Conservation (phyloP, 495 filamentous ascomycete species). For the Saxophila tyrrhenica region DNA sequence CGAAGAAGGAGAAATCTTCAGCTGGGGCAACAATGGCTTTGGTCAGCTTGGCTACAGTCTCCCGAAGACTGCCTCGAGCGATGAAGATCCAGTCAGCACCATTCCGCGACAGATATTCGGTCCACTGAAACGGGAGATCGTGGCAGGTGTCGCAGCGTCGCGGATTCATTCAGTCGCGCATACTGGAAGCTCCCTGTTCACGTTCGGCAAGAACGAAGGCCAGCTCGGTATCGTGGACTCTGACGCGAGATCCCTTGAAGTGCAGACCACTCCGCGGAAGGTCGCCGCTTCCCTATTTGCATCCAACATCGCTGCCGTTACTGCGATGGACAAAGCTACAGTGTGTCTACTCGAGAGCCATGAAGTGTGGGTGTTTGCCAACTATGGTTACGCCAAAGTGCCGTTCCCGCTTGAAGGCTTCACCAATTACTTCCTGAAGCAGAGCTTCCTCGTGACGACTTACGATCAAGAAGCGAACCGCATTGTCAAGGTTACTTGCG, state of each 20-base stretch:
- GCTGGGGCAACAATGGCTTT: constrained; percentile 82
- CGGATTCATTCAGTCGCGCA: constrained; percentile 84
- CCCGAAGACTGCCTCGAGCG: constrained; percentile 37
- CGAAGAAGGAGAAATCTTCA: constrained; percentile 69
- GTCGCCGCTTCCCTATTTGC: constrained; percentile 81
- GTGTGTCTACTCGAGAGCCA: constrained; percentile 73
- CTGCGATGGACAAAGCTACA: constrained; percentile 85
- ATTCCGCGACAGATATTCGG: constrained; percentile 84
- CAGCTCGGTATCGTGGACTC: constrained; percentile 91
- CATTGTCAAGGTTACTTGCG: constrained; percentile 64
- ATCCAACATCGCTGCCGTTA: constrained; percentile 61
- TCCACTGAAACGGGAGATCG: constrained; percentile 69
- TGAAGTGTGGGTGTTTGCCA: constrained; percentile 85
- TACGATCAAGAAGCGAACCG: constrained; percentile 53
- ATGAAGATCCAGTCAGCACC: constrained; percentile 70
- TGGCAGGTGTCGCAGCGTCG: constrained; percentile 81
- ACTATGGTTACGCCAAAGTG: constrained; percentile 81
- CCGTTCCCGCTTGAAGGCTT: constrained; percentile 66
- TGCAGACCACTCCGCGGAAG: constrained; percentile 69
- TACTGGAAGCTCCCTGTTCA: constrained; percentile 70
- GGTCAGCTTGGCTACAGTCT: constrained; percentile 79
- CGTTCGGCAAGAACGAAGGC: constrained; percentile 91
- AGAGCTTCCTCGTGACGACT: constrained; percentile 53
- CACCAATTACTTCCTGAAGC: constrained; percentile 52
- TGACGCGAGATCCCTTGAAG: constrained; percentile 77